Evolutionary conservation across 1,284 basidiomycete genomes (phyloP).

Genomic region (Leucoagaricus sp.): DNA sequence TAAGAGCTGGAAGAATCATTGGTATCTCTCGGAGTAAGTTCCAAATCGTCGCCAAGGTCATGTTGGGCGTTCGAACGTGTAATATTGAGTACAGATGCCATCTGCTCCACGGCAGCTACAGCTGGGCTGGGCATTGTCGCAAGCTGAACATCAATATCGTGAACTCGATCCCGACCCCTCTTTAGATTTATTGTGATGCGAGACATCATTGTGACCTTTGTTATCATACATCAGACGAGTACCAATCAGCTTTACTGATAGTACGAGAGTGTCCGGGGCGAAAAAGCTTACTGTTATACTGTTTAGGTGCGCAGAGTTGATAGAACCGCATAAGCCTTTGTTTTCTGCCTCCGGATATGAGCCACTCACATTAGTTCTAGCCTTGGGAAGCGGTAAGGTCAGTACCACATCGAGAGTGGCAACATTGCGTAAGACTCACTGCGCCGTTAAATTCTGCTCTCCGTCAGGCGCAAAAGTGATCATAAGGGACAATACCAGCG

Average conservation of each 20-base stretch:
- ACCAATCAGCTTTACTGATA: no score
- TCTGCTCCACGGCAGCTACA: neutral
- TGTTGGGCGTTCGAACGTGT: neutral
- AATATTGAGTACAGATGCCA: neutral
- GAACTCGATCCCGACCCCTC: conserved; percentile 24
- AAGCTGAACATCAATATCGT: conserved; percentile 10
- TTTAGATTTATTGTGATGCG: conserved; percentile 51
- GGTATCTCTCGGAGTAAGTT: neutral
- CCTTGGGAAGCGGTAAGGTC: neutral
- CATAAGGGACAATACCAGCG: conserved; percentile 53
- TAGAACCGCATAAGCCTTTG: neutral
- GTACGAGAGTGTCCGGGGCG: no score
- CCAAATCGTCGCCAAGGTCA: neutral
- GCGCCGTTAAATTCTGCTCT: conserved; percentile 51
- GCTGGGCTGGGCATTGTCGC: neutral
- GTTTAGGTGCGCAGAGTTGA: no score
- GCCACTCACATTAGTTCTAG: conserved; percentile 8
- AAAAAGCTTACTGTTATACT: conserved; percentile 29
- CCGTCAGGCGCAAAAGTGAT: conserved; percentile 44
- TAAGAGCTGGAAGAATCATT: neutral
- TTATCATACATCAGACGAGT: neutral
- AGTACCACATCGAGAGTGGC: neutral
- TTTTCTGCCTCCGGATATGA: neutral
- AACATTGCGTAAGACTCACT: conserved; percentile 37
- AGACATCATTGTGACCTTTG: conserved; percentile 52